These are phyloP conservation scores for Phytophthora ramorum DNA, from an alignment of 352 stramenopile species.

Conservation along the genomic window DNA sequence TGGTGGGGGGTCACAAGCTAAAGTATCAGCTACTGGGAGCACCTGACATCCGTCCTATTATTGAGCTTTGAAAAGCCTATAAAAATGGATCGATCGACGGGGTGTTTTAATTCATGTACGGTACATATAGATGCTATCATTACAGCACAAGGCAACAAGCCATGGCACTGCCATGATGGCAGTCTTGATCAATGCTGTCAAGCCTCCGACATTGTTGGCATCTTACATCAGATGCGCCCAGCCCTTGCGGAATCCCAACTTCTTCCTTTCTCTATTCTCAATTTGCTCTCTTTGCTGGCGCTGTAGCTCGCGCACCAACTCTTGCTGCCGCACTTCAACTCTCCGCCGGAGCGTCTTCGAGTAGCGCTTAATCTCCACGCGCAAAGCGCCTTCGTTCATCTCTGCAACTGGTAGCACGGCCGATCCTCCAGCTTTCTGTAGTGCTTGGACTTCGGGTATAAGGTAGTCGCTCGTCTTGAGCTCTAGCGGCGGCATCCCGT, in stretches of 20 bases:
- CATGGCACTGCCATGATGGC: neutral
- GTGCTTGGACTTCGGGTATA: slow-evolving; percentile 41
- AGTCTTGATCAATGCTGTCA: neutral
- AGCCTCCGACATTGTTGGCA: neutral
- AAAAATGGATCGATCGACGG: slow-evolving; percentile 17
- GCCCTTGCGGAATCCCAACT: slow-evolving; percentile 31
- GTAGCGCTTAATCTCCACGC: slow-evolving; percentile 52
- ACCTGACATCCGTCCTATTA: slow-evolving; percentile 26
- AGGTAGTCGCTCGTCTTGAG: slow-evolving; percentile 49
- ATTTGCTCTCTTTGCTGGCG: slow-evolving; percentile 45
- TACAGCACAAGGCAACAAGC: slow-evolving; percentile 1
- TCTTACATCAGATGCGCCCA: slow-evolving; percentile 19
- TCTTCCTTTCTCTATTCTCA: slow-evolving; percentile 47
- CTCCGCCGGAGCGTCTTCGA: slow-evolving; percentile 43
- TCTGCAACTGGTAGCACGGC: slow-evolving; percentile 12
- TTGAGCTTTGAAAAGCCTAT: neutral
- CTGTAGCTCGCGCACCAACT: slow-evolving; percentile 43
- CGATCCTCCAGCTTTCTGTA: slow-evolving; percentile 26
- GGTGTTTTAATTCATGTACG: slow-evolving; percentile 11
- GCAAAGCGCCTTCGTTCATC: slow-evolving; percentile 49
- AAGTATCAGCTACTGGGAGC: slow-evolving; percentile 3
- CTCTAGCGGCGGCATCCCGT: slow-evolving; percentile 47
- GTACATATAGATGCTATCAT: slow-evolving; percentile 16
- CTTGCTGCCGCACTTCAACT: slow-evolving; percentile 43
- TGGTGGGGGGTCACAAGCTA: slow-evolving; percentile 28